Base-by-base conservation (phyloP, 306 rosid species). In the Cicer cuneatum region DNA sequence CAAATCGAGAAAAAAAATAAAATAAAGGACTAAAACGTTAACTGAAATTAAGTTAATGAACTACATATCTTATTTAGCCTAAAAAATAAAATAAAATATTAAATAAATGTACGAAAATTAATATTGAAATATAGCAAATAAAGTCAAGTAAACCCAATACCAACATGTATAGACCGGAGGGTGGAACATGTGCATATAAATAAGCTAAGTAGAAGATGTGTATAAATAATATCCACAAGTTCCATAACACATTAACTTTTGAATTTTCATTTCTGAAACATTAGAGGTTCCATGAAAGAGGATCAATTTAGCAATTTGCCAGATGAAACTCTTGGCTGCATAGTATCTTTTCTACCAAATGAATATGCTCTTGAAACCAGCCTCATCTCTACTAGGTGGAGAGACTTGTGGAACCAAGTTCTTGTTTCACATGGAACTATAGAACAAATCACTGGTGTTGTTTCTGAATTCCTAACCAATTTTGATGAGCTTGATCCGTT, bases 301-400 rank as follows among this genome's bases (percentile, higher is more conserved):
- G 69, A 77, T 51, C 16, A 42, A 40, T 81, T 84, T 29, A 52
- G 46, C 33, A 40, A 54, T 73, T 64, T 84, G 21, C 81, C 87
- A 63, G 78, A 81, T 12, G 87, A 90, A 49, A 74, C 89, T 54
- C 82, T 93, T 40, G 13, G 89, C 58, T 62, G 73, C 58, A 76
- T 89, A 40, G 74, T 91, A 53, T 80, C 97, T 19, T 88, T 85
- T 76, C 88, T 93, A 39, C 90, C 97, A 37, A 75, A 75, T 14
- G 93, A 89, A 73, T 81, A 83, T 60, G 88, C 92, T 61, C 80
- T 90, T 0, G 81, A 86, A 76, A 93, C 96, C 47, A 78, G 83
- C 60, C 87, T 88, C 13, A 73, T 93, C 69, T 93, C 93, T 1
- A 82, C 70, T 1, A 81, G 87, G 57, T 93, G 98, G 98, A 86